Conservation (phyloP, 495 filamentous ascomycete genomes). For the Talaromyces proteolyticus region DNA sequence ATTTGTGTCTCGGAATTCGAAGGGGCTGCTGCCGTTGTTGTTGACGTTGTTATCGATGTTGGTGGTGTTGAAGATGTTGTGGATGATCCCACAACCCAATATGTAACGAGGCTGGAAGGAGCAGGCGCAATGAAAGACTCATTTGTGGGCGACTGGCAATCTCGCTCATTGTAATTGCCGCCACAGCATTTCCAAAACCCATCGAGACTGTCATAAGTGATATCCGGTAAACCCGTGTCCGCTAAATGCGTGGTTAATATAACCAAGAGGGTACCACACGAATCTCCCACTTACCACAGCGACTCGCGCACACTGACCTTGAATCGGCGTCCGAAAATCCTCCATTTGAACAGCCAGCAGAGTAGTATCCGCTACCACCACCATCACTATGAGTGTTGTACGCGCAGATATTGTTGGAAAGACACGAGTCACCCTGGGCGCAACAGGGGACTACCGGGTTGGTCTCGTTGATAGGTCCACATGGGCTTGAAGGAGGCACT, state of each 20-base stretch:
- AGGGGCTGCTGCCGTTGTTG: not conserved
- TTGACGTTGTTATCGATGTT: not conserved
- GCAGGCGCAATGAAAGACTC: constrained; percentile 2
- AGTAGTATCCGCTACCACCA: constrained; percentile 4
- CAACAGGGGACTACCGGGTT: constrained; percentile 1
- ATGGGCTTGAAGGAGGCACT: not conserved
- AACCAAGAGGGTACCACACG: not conserved
- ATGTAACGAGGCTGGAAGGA: not conserved
- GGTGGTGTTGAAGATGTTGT: not conserved
- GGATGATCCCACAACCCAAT: constrained; percentile 1
- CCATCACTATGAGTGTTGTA: constrained; percentile 1
- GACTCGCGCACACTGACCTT: not conserved
- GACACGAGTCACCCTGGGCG: constrained; percentile 3
- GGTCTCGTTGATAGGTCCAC: constrained; percentile 6
- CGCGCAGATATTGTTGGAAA: constrained; percentile 4
- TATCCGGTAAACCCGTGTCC: constrained; percentile 1
- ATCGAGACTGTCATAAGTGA: not conserved
- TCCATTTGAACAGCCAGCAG: constrained; percentile 4
- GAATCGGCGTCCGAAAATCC: not conserved
- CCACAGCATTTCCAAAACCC: constrained; percentile 5
- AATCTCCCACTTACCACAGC: not conserved
- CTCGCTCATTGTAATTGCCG: not conserved
- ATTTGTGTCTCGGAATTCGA: not conserved
- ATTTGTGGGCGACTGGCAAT: constrained; percentile 5
- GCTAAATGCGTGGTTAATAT: not conserved